Conservation (phyloP, 495 filamentous ascomycete genomes). For the Hypoxylon crocopeplum region DNA sequence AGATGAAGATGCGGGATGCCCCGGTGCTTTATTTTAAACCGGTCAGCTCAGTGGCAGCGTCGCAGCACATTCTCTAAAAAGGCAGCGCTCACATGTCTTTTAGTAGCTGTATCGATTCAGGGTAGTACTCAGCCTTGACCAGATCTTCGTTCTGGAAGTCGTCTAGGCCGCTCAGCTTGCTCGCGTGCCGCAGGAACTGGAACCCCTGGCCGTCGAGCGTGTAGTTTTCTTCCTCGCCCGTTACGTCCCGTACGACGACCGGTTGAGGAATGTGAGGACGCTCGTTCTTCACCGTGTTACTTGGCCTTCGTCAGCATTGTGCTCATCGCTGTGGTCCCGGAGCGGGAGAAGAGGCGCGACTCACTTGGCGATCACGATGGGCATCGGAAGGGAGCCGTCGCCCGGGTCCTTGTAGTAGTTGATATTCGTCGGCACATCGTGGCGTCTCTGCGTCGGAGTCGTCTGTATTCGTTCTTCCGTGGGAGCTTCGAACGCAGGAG, state of each 20-base stretch:
- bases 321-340: too few relatives aligned
- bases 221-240: conserved; percentile 45
- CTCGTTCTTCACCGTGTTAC: conserved; percentile 53
- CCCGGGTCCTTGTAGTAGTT: conserved; percentile 68
- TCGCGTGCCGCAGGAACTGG: conserved; percentile 42
- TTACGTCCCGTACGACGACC: conserved; percentile 48
- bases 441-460: conserved; percentile 8
- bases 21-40: conserved; percentile 65
- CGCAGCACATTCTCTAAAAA: too few relatives aligned
- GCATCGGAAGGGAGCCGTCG: conserved; percentile 64
- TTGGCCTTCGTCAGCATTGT: background rate
- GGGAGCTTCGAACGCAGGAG: background rate
- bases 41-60: too few relatives aligned
- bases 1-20: conserved; percentile 67
- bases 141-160: conserved; percentile 68
- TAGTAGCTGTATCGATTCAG: conserved; percentile 65
- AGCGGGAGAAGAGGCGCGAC: background rate
- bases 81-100: conserved; percentile 67
- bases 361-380: conserved; percentile 56
- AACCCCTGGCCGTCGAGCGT: conserved; percentile 50
- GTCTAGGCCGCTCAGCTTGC: conserved; percentile 46
- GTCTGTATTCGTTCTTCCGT: background rate
- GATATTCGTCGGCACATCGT: conserved; percentile 59
- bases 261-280: conserved; percentile 51
- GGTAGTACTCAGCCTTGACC: conserved; percentile 67